A percentile compares a stretch with the other conserved stretches of the same genome.
Conservation (phyloP, 192 early-diverging fungal species). For the Backusella macrospora region DNA sequence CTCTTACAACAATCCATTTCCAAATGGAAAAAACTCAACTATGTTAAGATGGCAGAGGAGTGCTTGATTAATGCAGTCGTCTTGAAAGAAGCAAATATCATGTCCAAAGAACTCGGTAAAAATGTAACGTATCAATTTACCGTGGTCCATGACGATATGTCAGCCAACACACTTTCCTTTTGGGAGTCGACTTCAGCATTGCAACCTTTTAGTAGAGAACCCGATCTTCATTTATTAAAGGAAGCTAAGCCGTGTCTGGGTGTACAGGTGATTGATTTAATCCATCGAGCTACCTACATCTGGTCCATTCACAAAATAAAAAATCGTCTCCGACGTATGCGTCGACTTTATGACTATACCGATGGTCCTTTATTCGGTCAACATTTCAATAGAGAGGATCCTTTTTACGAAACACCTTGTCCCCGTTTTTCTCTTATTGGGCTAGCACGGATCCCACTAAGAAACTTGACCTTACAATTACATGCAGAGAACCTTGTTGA, state of each 20-base stretch:
- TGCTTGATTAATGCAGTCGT: conserved; percentile 67
- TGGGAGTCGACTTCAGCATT: conserved; percentile 50
- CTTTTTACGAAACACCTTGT: conserved; percentile 58
- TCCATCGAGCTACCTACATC: conserved; percentile 51
- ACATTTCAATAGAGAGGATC: conserved; percentile 59
- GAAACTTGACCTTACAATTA: conserved; percentile 45
- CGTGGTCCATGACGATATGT: conserved; percentile 61
- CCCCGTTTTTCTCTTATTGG: conserved; percentile 58
- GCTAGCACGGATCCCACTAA: conserved; percentile 43
- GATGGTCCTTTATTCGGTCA: conserved; percentile 55
- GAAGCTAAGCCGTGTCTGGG: conserved; percentile 52
- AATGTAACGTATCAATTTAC: conserved; percentile 82
- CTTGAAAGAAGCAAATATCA: conserved; percentile 90
- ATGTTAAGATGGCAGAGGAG: conserved; percentile 61
- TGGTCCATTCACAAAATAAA: conserved; percentile 69
- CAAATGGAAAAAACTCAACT: conserved; percentile 54
- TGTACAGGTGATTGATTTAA: conserved; percentile 57
- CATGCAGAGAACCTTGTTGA: conserved; percentile 44
- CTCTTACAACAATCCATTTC: conserved; percentile 34
- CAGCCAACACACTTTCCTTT: conserved; percentile 48
- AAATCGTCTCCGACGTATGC: conserved; percentile 69
- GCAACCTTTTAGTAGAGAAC: conserved; percentile 12
- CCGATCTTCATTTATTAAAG: not conserved
- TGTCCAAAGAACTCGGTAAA: conserved; percentile 79
- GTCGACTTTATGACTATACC: conserved; percentile 58